phyloP scores from a whole-genome alignment of 2,329 filamentous ascomycete species.

The Aspergillus sp. region DNA sequence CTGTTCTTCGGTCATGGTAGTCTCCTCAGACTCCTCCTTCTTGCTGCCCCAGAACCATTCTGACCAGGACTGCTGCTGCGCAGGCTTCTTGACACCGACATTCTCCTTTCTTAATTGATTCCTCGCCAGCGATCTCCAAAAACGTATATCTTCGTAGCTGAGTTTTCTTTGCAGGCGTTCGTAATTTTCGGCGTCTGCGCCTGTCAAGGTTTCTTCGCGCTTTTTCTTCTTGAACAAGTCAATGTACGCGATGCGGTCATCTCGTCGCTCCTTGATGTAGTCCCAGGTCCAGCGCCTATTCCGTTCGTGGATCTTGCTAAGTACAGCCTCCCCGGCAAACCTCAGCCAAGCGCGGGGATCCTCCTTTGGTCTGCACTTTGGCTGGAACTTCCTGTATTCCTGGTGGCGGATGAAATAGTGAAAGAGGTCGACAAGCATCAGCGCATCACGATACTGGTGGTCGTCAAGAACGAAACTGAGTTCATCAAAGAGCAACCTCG shows the following conservation, averaged over 20 bases:
- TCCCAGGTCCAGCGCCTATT: slow-evolving; percentile 95
- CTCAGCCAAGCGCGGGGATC: slow-evolving; percentile 89
- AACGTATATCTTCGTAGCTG: slow-evolving; percentile 90
- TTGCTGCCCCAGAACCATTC: slow-evolving; percentile 90
- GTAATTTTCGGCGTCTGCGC: slow-evolving; percentile 71
- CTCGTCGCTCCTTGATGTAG: slow-evolving; percentile 88
- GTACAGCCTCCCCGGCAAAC: slow-evolving; percentile 85
- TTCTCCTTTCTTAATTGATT: slow-evolving; percentile 97
- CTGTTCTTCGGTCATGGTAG: slow-evolving; percentile 90
- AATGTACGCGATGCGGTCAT: slow-evolving; percentile 87
- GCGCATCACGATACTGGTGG: slow-evolving; percentile 90
- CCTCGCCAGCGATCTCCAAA: slow-evolving; percentile 91
- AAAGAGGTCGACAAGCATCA: slow-evolving; percentile 98
- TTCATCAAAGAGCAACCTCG: slow-evolving; percentile 90
- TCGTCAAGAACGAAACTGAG: slow-evolving; percentile 98
- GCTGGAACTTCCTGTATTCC: slow-evolving; percentile 91
- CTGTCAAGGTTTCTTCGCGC: slow-evolving; percentile 66
- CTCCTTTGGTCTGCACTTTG: slow-evolving; percentile 80
- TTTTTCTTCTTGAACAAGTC: slow-evolving; percentile 94
- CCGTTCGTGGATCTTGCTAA: slow-evolving; percentile 91
- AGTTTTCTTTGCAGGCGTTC: slow-evolving; percentile 81
- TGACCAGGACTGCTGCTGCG: slow-evolving; percentile 80
- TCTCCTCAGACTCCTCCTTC: slow-evolving; percentile 71
- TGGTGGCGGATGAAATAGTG: slow-evolving; percentile 98
- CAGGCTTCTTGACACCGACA: slow-evolving; percentile 74